Percentiles rank a stretch among this genome's conserved stretches.
Conservation (phyloP, 148 eudicot genomes). For the Rhododendron mucronatum region DNA sequence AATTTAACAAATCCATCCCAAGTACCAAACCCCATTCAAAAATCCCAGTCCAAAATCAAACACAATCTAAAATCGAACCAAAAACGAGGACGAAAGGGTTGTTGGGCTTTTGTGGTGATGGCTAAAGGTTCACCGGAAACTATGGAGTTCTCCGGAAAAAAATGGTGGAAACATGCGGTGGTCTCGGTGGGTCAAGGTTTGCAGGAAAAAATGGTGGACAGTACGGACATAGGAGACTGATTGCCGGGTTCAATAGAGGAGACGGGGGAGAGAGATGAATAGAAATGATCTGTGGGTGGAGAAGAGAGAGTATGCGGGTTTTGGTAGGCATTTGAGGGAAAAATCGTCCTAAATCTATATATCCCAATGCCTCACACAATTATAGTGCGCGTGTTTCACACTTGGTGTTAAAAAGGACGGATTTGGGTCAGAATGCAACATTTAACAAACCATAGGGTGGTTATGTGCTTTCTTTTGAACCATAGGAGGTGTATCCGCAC, state of each 20-base stretch:
- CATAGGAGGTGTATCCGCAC: neutral
- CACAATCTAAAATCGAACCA: neutral
- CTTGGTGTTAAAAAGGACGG: neutral
- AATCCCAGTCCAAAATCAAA: neutral
- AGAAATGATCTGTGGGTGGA: too few species aligned
- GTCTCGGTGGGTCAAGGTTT: neutral
- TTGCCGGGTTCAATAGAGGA: too few species aligned
- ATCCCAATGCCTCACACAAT: neutral
- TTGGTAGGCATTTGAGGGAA: too few species aligned
- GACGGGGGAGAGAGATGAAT: too few species aligned
- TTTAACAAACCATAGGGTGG: neutral
- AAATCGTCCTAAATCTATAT: neutral
- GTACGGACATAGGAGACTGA: neutral
- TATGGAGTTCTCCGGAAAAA: neutral
- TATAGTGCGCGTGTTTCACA: neutral
- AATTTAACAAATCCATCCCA: neutral
- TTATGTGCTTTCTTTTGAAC: neutral
- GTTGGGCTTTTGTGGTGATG: neutral
- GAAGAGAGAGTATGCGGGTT: too few species aligned
- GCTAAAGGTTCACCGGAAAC: neutral
- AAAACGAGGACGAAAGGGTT: neutral
- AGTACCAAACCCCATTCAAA: neutral
- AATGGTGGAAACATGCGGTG: neutral
- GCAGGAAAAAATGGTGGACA: neutral
- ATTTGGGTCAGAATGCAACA: neutral